Evolutionary conservation across 2,329 filamentous ascomycete species (phyloP), one percentile per base, ranked within the genome.

Genomic region (Ophiostoma himal-ulmi): DNA sequence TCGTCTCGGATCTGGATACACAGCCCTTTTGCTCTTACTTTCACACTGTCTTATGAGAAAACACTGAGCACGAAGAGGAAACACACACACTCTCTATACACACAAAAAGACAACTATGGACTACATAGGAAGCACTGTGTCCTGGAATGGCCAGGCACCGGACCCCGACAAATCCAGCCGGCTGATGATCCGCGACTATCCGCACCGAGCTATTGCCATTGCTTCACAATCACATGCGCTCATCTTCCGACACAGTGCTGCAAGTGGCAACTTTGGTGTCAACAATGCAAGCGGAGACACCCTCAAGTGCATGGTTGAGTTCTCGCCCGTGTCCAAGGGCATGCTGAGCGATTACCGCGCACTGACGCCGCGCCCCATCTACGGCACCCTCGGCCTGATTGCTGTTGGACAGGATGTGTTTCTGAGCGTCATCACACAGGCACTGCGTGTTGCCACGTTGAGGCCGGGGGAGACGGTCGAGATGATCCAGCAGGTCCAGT

Each of bases 391-490:
- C 65, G 94, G 94, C 1, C 82, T 98, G 73, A 94, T 97, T 75
- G 91, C 93, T 0, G 86, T 96, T 73, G 88, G 89, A 73, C 85
- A 88, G 72, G 93, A 97, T 81, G 89, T 97, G 17, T 98, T 98
- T 78, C 83, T 98, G 20, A 95, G 93, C 72, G 91, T 97, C 71
- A 91, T 98, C 69, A 96, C 91, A 37, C 88, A 89, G 65, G 91
- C 92, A 52, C 85, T 87, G 26, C 88, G 89, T 73, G 93, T 94
- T 6, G 94, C 94, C 20, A 93, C 88, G 0, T 85, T 97, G 67
- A 86, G 93, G 67, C 93, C 93, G 0, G 92, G 92, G 66, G 94
- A 98, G 83, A 94, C 91, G 4, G 90, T 97, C 34, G 91, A 95
- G 80, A 89, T 89, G 78, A 98, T 98, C 75, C 85, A 89, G 72